phyloP scores from a whole-genome alignment of 208 protist genomes.

The Crithidia expoeki region DNA sequence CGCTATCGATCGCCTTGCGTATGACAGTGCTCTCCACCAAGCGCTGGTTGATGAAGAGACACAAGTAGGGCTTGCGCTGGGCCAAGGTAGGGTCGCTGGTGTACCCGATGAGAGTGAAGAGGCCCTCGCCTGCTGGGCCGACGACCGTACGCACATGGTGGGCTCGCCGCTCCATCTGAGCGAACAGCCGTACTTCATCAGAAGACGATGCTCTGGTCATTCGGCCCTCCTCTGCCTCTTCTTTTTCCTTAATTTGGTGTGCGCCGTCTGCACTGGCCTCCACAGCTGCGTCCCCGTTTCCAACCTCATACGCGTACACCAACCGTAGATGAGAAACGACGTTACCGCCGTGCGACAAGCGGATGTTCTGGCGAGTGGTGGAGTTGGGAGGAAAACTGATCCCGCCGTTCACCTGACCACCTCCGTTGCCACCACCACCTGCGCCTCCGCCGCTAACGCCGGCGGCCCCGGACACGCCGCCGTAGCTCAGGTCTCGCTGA shows the following conservation, averaged over 20 bases:
- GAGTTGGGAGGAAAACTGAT: slow-evolving; percentile 70
- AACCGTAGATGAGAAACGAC: slow-evolving; percentile 63
- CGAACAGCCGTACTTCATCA: slow-evolving; percentile 13
- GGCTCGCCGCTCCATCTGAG: slow-evolving; percentile 27
- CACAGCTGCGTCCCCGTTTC: not conserved
- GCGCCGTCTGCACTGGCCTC: not conserved
- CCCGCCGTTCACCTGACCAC: slow-evolving; percentile 19
- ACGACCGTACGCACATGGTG: slow-evolving; percentile 26
- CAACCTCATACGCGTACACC: slow-evolving; percentile 50
- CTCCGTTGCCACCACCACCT: not conserved
- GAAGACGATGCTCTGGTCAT: not conserved
- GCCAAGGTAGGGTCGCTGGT: slow-evolving; percentile 71
- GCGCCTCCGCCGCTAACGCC: slow-evolving; percentile 13
- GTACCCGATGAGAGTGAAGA: slow-evolving; percentile 77
- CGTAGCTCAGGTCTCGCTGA: slow-evolving; percentile 39
- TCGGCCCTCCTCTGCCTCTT: not conserved
- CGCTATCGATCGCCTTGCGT: slow-evolving; percentile 84
- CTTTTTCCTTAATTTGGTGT: not conserved
- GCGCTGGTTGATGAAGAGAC: slow-evolving; percentile 90
- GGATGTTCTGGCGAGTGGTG: slow-evolving; percentile 72
- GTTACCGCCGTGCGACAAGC: slow-evolving; percentile 57
- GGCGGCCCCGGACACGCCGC: not conserved
- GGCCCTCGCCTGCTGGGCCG: slow-evolving; percentile 47
- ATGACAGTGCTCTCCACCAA: slow-evolving; percentile 82
- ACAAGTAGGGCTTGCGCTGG: slow-evolving; percentile 68